phyloP scores from a whole-genome alignment of 177 flowering plant species.

The Vitis hybrid region DNA sequence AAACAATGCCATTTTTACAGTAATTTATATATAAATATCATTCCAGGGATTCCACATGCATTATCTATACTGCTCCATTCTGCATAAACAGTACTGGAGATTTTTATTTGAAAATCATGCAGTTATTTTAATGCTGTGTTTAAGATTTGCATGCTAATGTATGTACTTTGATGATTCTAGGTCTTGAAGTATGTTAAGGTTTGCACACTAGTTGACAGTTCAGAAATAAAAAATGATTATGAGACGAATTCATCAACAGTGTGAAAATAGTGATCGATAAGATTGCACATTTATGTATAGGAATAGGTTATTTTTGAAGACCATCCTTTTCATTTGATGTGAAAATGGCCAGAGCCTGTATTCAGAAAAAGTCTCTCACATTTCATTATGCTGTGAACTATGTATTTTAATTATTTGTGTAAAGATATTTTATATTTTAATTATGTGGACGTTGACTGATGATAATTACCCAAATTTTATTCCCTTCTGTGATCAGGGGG shows the following conservation, averaged over 20 bases:
- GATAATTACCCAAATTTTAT: slow-evolving; percentile 1
- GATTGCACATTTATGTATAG: neutral
- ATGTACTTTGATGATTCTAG: neutral
- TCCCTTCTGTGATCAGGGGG: slow-evolving; percentile 58
- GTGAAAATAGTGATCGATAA: neutral
- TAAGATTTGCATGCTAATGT: neutral
- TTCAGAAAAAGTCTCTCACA: neutral
- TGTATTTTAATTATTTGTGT: neutral
- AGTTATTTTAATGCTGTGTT: neutral
- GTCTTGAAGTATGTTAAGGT: neutral
- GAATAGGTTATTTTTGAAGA: neutral
- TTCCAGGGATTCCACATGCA: no score
- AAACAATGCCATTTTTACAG: no score
- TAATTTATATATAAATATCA: no score
- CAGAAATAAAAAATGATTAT: neutral
- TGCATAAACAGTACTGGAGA: neutral
- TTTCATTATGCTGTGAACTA: no score
- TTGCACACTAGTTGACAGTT: neutral
- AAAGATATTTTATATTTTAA: neutral
- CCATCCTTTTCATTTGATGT: neutral
- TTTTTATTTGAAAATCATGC: neutral
- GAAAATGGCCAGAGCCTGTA: neutral
- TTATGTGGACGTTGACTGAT: neutral
- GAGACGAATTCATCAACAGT: neutral
- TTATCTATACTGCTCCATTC: no score